These are phyloP conservation scores for Populus deltoides DNA, from an alignment of 345 rosid species.

Conservation along the genomic window DNA sequence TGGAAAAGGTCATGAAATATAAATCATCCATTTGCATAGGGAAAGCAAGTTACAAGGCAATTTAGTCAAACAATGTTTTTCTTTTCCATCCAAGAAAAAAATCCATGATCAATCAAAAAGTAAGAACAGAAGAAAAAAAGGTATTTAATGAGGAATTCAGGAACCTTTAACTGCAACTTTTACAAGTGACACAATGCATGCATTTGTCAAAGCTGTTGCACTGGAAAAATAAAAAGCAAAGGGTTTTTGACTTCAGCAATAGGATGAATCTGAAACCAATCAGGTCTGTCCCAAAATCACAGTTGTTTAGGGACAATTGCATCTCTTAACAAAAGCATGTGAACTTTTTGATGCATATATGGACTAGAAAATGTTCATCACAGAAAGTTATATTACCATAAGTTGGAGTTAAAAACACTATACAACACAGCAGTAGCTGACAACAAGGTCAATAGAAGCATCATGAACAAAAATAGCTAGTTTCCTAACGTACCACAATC, in stretches of 20 bases:
- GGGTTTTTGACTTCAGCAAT: background rate
- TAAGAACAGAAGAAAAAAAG: background rate
- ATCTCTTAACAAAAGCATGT: background rate
- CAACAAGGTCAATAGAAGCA: background rate
- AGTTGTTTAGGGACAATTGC: background rate
- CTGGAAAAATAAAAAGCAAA: background rate
- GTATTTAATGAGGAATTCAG: background rate
- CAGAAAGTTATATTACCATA: background rate
- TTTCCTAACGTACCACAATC: background rate
- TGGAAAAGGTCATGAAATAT: too few relatives aligned
- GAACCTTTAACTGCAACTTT: background rate
- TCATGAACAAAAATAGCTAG: background rate
- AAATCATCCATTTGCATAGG: too few relatives aligned
- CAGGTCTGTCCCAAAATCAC: too few relatives aligned
- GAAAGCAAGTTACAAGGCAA: too few relatives aligned
- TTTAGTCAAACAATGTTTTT: too few relatives aligned
- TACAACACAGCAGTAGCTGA: background rate
- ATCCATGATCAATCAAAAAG: background rate
- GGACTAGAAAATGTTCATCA: background rate
- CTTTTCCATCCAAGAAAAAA: too few relatives aligned
- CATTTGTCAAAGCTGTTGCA: background rate
- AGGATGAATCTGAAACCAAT: too few relatives aligned
- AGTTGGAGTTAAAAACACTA: background rate
- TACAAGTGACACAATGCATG: too few relatives aligned
- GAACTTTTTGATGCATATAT: background rate